These are phyloP conservation scores for Capsicum chinense DNA, from an alignment of 257 asterid genomes.

Conservation along the genomic window DNA sequence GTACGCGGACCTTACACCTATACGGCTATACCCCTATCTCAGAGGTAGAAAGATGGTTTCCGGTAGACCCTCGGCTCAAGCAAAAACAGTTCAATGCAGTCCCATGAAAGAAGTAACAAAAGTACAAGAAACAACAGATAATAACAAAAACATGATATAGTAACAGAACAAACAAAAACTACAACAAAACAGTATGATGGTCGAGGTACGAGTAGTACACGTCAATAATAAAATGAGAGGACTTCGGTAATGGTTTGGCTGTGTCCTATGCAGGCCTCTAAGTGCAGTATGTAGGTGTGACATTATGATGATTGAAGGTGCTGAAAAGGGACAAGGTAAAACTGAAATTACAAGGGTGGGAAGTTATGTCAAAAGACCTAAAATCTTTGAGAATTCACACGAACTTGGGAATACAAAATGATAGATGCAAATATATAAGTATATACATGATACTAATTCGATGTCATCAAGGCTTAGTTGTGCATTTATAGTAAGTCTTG, in stretches of 20 bases:
- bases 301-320: not conserved
- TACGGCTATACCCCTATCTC: no score
- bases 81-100: no score
- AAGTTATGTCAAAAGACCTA: slow-evolving; percentile 14
- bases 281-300: not conserved
- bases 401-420: slow-evolving; percentile 8
- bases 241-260: not conserved
- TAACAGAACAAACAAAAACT: no score
- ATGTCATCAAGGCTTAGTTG: not conserved
- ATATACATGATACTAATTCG: not conserved
- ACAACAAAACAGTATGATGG: no score
- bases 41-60: no score
- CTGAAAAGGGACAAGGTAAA: not conserved
- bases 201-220: not conserved
- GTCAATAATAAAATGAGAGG: not conserved
- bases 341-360: not conserved
- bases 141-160: no score
- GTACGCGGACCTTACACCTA: no score
- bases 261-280: not conserved
- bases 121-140: no score
- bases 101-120: no score
- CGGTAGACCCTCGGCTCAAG: no score
- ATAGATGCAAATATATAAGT: not conserved
- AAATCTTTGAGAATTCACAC: not conserved
- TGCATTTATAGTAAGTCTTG: not conserved